These are phyloP conservation scores for Saccharomycopsis sp. DNA, from an alignment of 805 yeast species.

Conservation along the genomic window DNA sequence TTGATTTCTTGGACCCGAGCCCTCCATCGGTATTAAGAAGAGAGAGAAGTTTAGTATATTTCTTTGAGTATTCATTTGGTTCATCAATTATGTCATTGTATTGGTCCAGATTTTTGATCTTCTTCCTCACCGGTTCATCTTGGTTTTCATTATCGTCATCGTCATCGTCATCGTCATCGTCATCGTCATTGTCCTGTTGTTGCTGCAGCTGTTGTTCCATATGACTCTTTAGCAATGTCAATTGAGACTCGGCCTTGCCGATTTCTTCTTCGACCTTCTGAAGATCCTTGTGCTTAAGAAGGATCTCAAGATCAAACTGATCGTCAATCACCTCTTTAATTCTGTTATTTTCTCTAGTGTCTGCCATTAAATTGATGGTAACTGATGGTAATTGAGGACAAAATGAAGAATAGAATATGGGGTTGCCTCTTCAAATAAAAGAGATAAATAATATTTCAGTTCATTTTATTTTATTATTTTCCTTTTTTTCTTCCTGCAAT, in stretches of 20 bases:
- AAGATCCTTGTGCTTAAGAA: conserved; percentile 53
- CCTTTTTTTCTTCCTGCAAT: too few species aligned
- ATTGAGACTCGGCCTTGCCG: conserved; percentile 50
- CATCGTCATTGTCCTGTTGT: conserved; percentile 1
- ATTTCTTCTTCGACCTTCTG: conserved; percentile 46
- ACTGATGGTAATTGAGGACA: too few species aligned
- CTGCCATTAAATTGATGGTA: too few species aligned
- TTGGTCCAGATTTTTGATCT: conserved; percentile 28
- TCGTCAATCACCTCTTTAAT: conserved; percentile 18
- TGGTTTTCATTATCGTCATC: conserved; percentile 26
- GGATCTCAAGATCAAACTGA: conserved; percentile 44
- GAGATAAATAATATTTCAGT: too few species aligned
- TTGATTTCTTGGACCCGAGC: conserved; percentile 20
- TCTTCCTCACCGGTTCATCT: conserved; percentile 9
- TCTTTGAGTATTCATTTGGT: conserved; percentile 38
- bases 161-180: conserved; percentile 26
- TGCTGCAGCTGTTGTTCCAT: not conserved
- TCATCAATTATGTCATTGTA: conserved; percentile 36
- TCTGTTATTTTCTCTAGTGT: conserved; percentile 6
- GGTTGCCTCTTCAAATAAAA: not conserved
- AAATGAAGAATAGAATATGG: not conserved
- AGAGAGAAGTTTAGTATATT: conserved; percentile 31
- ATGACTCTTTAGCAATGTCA: conserved; percentile 41
- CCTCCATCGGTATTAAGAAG: conserved; percentile 13
- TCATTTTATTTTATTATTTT: too few species aligned